Evolutionary conservation across 441 rosid genomes (phyloP).

Genomic region (Sinapis alba): DNA sequence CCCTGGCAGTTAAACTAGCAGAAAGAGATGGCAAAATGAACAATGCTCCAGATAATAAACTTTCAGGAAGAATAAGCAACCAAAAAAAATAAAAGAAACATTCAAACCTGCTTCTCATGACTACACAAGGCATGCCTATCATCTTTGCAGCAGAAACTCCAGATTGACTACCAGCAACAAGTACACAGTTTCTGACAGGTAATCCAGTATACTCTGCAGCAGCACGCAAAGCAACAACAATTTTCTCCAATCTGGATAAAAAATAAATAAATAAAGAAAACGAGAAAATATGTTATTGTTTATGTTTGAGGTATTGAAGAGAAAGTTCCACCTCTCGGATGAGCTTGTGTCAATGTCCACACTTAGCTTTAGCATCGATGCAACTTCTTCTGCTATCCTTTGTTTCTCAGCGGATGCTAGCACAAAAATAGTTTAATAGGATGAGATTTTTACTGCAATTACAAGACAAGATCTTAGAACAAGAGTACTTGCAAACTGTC

Average conservation of each 20-base stretch:
- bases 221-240: constrained; percentile 79
- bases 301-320: background rate
- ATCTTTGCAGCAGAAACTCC: constrained; percentile 78
- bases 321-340: constrained; percentile 62
- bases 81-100: background rate
- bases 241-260: constrained; percentile 69
- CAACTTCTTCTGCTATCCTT: constrained; percentile 89
- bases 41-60: constrained; percentile 1
- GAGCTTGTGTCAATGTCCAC: constrained; percentile 80
- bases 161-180: constrained; percentile 80
- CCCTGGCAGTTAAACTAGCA: constrained; percentile 75
- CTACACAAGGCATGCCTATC: constrained; percentile 88
- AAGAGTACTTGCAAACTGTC: background rate
- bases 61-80: constrained; percentile 14
- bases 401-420: constrained; percentile 88
- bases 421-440: constrained; percentile 25
- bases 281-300: background rate
- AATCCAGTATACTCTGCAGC: constrained; percentile 74
- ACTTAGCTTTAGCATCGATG: constrained; percentile 78
- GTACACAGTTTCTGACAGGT: constrained; percentile 65
- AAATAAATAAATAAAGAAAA: background rate
- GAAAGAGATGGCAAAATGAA: background rate
- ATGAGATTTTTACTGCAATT: constrained; percentile 15
- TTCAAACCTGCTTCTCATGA: constrained; percentile 82
- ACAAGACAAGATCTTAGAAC: background rate